These are phyloP conservation scores for Fusarium tricinctum DNA, from an alignment of 2,329 filamentous ascomycete genomes.

Conservation along the genomic window DNA sequence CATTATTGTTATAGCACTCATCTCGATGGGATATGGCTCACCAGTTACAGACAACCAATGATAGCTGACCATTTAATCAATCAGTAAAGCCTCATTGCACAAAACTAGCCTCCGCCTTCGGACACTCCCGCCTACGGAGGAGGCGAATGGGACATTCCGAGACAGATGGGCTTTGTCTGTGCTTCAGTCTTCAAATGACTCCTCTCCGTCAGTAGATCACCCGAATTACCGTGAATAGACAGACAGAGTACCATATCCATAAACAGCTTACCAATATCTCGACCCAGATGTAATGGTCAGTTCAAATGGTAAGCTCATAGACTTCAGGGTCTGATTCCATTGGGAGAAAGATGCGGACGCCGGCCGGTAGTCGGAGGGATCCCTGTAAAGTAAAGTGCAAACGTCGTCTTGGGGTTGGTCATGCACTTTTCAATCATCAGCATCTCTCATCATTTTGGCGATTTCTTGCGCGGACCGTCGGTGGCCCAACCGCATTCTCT, in stretches of 20 bases:
- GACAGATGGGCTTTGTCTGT: slow-evolving; percentile 8
- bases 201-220: slow-evolving; percentile 6
- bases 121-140: slow-evolving; percentile 35
- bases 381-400: slow-evolving; percentile 7
- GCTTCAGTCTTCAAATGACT: slow-evolving; percentile 2
- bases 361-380: slow-evolving; percentile 50
- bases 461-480: slow-evolving; percentile 48
- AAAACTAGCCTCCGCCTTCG: slow-evolving; percentile 35
- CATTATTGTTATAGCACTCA: neutral
- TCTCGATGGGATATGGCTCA: neutral
- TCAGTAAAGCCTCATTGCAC: slow-evolving; percentile 39
- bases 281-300: slow-evolving; percentile 30
- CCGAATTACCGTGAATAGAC: slow-evolving; percentile 11
- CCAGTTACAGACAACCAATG: slow-evolving; percentile 33
- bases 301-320: slow-evolving; percentile 39
- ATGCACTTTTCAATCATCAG: slow-evolving; percentile 29
- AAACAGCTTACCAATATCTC: slow-evolving; percentile 34
- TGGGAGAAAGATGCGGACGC: slow-evolving; percentile 34
- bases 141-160: slow-evolving; percentile 32
- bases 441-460: slow-evolving; percentile 35
- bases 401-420: slow-evolving; percentile 21
- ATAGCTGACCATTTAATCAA: slow-evolving; percentile 44
- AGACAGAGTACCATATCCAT: neutral
- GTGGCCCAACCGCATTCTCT: slow-evolving; percentile 45
- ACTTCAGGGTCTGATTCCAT: slow-evolving; percentile 14